Percentiles rank a stretch among this genome's conserved stretches.
Conservation (phyloP, 495 filamentous ascomycete species). For the Podospora didyma region DNA sequence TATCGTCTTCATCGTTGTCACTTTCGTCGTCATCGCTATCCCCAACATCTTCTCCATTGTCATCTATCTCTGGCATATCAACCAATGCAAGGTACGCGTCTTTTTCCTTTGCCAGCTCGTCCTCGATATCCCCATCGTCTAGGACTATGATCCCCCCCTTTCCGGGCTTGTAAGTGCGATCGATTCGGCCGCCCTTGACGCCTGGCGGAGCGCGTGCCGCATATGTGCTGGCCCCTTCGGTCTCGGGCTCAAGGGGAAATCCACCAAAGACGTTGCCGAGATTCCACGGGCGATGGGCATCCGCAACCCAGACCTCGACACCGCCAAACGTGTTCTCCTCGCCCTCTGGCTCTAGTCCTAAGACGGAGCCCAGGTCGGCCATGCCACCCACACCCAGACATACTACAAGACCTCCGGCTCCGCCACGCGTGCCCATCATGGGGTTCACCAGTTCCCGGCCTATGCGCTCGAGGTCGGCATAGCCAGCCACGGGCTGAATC, state of each 20-base stretch:
- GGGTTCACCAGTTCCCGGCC: constrained; percentile 73
- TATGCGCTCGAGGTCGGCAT: constrained; percentile 78
- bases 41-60: constrained; percentile 56
- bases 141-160: constrained; percentile 85
- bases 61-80: constrained; percentile 87
- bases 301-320: constrained; percentile 92
- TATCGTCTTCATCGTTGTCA: constrained; percentile 26
- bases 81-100: constrained; percentile 77
- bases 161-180: constrained; percentile 65
- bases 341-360: constrained; percentile 61
- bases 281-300: constrained; percentile 92
- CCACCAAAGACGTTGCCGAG: constrained; percentile 87
- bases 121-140: constrained; percentile 95
- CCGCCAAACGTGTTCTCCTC: constrained; percentile 59
- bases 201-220: constrained; percentile 46
- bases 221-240: constrained; percentile 41
- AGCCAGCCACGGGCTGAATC: constrained; percentile 89
- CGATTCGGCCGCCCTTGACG: constrained; percentile 63
- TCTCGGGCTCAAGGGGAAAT: constrained; percentile 46
- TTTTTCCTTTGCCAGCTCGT: constrained; percentile 68
- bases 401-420: constrained; percentile 79
- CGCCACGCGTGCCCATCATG: constrained; percentile 77
- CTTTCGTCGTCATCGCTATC: constrained; percentile 41
- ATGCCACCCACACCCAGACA: constrained; percentile 90
- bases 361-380: constrained; percentile 72